Percentiles rank a stretch among this genome's conserved stretches.
phyloP scores from a whole-genome alignment of 1,284 basidiomycete species.

The Heterobasidion occidentale region DNA sequence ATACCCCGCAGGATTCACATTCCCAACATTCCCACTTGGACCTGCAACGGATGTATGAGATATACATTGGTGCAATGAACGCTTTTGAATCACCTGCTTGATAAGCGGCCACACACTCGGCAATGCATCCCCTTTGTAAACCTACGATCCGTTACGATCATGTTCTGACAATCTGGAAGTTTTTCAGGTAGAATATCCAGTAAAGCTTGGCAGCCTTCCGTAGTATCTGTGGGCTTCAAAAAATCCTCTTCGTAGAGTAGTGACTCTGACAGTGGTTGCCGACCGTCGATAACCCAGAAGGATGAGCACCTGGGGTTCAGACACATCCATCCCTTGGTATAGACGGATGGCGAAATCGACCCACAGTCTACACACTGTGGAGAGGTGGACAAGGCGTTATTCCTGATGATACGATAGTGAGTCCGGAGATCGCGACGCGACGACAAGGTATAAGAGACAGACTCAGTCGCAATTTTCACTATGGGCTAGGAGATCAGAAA shows the following conservation, averaged over 20 bases:
- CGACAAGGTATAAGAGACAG: too few relatives aligned
- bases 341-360: conserved; percentile 42
- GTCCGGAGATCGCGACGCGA: too few relatives aligned
- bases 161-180: conserved; percentile 15
- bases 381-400: background rate
- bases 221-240: conserved; percentile 4
- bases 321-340: conserved; percentile 51
- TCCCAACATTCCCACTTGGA: conserved; percentile 69
- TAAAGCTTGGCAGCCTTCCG: background rate
- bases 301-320: conserved; percentile 42
- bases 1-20: conserved; percentile 47
- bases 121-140: conserved; percentile 70
- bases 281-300: conserved; percentile 42
- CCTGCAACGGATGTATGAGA: conserved; percentile 25
- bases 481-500: too few relatives aligned
- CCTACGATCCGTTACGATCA: conserved; percentile 39
- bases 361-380: conserved; percentile 24
- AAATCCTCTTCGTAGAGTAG: conserved; percentile 43
- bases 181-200: background rate
- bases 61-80: background rate
- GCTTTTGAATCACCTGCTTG: conserved; percentile 43
- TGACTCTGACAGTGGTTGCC: conserved; percentile 4
- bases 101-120: conserved; percentile 55
- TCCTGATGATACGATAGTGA: too few relatives aligned
- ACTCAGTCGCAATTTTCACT: too few relatives aligned